Percentiles rank a stretch among this genome's conserved stretches.
These are phyloP conservation scores for Cyphellophora europaea DNA, from an alignment of 2,329 filamentous ascomycete species.

Conservation along the genomic window DNA sequence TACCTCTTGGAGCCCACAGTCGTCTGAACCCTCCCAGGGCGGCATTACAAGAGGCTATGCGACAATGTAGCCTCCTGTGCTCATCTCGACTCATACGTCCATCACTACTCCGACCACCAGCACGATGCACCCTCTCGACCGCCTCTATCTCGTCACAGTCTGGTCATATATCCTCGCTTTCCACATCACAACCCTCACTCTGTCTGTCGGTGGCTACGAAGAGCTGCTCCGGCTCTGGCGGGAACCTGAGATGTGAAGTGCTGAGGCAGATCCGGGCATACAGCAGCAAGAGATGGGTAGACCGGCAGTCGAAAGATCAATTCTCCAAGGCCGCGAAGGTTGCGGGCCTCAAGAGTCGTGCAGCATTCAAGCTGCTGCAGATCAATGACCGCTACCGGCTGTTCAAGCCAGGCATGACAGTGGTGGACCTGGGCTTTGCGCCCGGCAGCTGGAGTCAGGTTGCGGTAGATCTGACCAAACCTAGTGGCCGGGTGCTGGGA, in stretches of 20 bases:
- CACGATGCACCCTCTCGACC: constrained; percentile 14
- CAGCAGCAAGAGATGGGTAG: constrained; percentile 66
- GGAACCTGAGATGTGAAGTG: constrained; percentile 1
- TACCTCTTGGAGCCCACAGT: too few relatives aligned
- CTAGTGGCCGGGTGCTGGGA: constrained; percentile 71
- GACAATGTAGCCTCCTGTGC: constrained; percentile 12
- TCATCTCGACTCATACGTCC: constrained; percentile 4
- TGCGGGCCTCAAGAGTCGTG: constrained; percentile 74
- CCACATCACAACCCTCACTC: constrained; percentile 13
- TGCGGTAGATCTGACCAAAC: constrained; percentile 67
- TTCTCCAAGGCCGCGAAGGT: constrained; percentile 69
- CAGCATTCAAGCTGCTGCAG: constrained; percentile 87
- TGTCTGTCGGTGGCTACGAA: constrained; percentile 3
- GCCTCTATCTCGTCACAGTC: constrained; percentile 17
- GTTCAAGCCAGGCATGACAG: constrained; percentile 71
- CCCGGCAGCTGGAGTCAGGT: constrained; percentile 70
- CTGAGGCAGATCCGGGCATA: constrained; percentile 33
- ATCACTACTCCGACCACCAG: neutral
- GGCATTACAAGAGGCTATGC: too few relatives aligned
- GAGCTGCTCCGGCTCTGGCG: neutral
- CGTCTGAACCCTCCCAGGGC: too few relatives aligned
- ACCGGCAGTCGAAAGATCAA: constrained; percentile 62
- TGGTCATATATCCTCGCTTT: constrained; percentile 19
- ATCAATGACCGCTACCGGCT: constrained; percentile 74
- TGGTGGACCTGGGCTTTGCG: constrained; percentile 85